Base-by-base conservation (phyloP, 2,329 filamentous ascomycete genomes). In the Penicillium italicum region DNA sequence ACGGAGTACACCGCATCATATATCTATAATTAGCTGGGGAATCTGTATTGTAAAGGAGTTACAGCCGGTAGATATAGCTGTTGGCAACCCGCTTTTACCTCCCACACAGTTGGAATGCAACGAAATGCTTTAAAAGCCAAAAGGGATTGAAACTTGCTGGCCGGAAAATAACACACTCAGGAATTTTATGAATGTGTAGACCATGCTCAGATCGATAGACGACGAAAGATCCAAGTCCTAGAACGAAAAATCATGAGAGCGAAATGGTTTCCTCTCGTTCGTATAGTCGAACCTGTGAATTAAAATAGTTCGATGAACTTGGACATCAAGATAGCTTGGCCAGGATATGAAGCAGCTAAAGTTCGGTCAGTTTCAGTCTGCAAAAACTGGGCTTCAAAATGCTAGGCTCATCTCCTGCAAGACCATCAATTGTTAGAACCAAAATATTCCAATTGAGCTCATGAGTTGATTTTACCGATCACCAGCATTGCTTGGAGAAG, bases 231-330 rank as follows among this genome's bases (percentile, higher is more conserved):
- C 63, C 74, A 16, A 73, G 64, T 5, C 76, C 74, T 22, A 78
- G 58, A 0, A 79, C 68, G 48, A 78, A 76, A 38, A 79, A 79
- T n/a, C 75, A 80, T 78, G 7, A 77, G 71, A 3, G 76, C 66
- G 64, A 72, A 78, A 57, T 78, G 78, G 54, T 79, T 74, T 3
- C 72, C 76, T 51, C 41, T 45, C 3, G 38, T 33, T 12, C 45
- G 30, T 54, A 59, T 51, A 3, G 49, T 20, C 33, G 40, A 7
- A 3, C 52, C 52, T 16, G 43, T 52, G 5, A 52, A 44, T 4
- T 52, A 20, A 33, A 68, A 66, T 22, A 67, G 53, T 8, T 64
- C 59, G 34, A 66, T 60, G 10, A 66, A 50, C 30, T 44, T 53
- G 0, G 65, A 62, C 54, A 68, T 65, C 14, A 68, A 58, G 22